These are phyloP conservation scores for Myrica gale DNA, from an alignment of 306 rosid genomes.

Conservation along the genomic window DNA sequence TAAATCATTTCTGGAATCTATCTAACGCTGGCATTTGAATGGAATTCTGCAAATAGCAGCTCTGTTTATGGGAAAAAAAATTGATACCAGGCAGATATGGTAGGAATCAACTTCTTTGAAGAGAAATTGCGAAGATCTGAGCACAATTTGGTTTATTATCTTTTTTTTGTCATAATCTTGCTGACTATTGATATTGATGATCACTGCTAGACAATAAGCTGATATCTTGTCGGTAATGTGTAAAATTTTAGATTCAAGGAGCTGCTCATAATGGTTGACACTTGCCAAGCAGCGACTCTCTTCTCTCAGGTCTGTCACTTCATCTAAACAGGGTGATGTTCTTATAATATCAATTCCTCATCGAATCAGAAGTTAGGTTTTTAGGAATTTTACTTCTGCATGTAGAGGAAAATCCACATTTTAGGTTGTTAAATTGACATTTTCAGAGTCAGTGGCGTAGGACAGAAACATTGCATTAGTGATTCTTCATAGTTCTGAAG, in stretches of 20 bases:
- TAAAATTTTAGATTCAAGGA: slow-evolving; percentile 79
- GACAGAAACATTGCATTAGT: background rate
- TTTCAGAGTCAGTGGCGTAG: background rate
- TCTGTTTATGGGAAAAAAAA: background rate
- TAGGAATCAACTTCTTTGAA: background rate
- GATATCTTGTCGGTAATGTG: slow-evolving; percentile 19
- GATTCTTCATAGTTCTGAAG: background rate
- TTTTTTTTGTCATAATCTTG: slow-evolving; percentile 7
- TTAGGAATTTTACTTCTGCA: background rate
- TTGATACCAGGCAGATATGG: background rate
- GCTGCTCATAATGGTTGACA: slow-evolving; percentile 97
- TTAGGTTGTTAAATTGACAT: background rate
- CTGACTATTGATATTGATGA: slow-evolving; percentile 4
- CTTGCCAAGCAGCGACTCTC: slow-evolving; percentile 96
- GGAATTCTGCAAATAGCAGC: background rate
- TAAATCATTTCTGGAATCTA: background rate
- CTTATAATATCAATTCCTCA: background rate
- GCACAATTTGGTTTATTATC: background rate
- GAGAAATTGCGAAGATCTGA: background rate
- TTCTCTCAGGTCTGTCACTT: slow-evolving; percentile 75
- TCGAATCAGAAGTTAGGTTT: background rate
- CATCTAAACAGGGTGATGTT: slow-evolving; percentile 6
- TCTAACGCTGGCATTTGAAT: background rate
- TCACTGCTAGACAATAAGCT: slow-evolving; percentile 22
- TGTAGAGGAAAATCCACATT: background rate